These are phyloP conservation scores for Phytophthora ramorum DNA, from an alignment of 352 stramenopile genomes.

Conservation along the genomic window DNA sequence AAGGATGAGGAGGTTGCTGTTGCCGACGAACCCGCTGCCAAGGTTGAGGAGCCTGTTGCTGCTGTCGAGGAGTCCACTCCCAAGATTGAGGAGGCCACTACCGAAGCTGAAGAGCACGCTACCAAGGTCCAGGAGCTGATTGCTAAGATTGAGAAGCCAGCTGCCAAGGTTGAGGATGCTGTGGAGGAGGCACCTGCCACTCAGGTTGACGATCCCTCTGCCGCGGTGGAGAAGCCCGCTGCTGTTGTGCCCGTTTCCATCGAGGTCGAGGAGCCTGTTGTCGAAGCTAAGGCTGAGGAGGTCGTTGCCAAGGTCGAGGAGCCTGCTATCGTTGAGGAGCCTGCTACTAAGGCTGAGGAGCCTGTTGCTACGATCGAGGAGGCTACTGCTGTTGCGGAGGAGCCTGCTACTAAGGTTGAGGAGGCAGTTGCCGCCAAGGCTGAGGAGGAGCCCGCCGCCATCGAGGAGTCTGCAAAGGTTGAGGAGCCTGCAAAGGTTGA, in stretches of 20 bases:
- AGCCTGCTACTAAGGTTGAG: constrained; percentile 2
- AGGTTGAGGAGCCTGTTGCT: background rate
- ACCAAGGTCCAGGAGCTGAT: constrained; percentile 1
- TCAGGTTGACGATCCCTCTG: background rate
- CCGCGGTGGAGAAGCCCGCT: too few species aligned
- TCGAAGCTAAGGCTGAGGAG: constrained; percentile 2
- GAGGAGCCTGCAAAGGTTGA: constrained; percentile 8
- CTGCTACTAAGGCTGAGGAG: constrained; percentile 1
- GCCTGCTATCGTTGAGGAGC: constrained; percentile 2
- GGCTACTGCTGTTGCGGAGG: background rate
- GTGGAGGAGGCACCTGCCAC: background rate
- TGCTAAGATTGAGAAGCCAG: constrained; percentile 9
- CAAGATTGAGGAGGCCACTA: background rate
- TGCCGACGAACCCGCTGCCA: background rate
- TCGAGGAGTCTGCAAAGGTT: constrained; percentile 8
- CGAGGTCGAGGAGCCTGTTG: background rate
- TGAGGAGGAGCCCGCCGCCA: background rate
- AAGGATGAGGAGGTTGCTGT: background rate
- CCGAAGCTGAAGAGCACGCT: background rate
- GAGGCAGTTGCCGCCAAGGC: background rate
- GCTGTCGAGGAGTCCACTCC: background rate
- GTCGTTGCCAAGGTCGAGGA: background rate
- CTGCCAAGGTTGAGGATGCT: background rate
- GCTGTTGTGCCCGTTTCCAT: background rate
- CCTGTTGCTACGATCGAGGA: background rate